phyloP scores from a whole-genome alignment of 2,329 filamentous ascomycete species.

The Ceratocystis diversiconidia region DNA sequence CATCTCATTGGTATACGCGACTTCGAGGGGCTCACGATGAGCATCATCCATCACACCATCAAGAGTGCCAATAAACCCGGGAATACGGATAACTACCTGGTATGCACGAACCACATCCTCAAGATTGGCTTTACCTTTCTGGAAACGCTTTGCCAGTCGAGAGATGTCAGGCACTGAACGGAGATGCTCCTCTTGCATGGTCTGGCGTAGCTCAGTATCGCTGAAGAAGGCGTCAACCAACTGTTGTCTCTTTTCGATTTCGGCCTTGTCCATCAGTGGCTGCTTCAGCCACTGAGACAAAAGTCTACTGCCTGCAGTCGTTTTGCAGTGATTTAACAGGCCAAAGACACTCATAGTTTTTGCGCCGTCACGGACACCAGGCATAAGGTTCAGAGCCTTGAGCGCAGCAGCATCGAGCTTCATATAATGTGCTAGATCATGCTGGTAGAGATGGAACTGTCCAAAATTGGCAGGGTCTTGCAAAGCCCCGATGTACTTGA shows the following conservation, averaged over 20 bases:
- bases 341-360: slow-evolving; percentile 97
- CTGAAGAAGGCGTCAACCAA: slow-evolving; percentile 88
- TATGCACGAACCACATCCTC: slow-evolving; percentile 95
- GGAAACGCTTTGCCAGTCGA: slow-evolving; percentile 84
- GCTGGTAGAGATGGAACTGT: slow-evolving; percentile 92
- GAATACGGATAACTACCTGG: slow-evolving; percentile 82
- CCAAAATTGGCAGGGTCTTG: slow-evolving; percentile 91
- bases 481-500: slow-evolving; percentile 84
- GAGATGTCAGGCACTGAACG: slow-evolving; percentile 89
- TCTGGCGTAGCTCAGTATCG: slow-evolving; percentile 86
- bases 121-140: slow-evolving; percentile 75
- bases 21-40: slow-evolving; percentile 75
- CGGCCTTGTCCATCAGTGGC: slow-evolving; percentile 76
- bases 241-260: slow-evolving; percentile 84
- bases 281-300: slow-evolving; percentile 96
- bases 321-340: slow-evolving; percentile 93
- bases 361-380: slow-evolving; percentile 81
- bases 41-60: slow-evolving; percentile 92
- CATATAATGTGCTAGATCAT: slow-evolving; percentile 95
- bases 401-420: slow-evolving; percentile 90
- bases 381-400: slow-evolving; percentile 93
- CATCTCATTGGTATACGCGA: slow-evolving; percentile 74
- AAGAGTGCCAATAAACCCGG: slow-evolving; percentile 75
- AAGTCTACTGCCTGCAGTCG: slow-evolving; percentile 76
- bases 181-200: slow-evolving; percentile 91